A percentile compares a stretch with the other conserved stretches of the same genome.
These are phyloP conservation scores for Eucalyptus erythrocorys DNA, from an alignment of 345 rosid species.

Conservation along the genomic window DNA sequence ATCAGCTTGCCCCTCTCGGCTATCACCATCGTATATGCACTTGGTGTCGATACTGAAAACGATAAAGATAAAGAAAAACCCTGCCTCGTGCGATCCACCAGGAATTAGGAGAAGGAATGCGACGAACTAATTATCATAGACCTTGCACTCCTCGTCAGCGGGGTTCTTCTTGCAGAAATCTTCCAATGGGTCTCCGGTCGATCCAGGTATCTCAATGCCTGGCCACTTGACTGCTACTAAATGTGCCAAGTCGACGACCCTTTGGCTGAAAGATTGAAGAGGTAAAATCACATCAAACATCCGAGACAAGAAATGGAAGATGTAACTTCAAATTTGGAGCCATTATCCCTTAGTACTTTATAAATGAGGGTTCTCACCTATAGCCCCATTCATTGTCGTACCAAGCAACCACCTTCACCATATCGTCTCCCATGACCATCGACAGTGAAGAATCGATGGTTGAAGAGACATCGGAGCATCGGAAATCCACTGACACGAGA, in stretches of 20 bases:
- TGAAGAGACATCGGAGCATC: conserved; percentile 86
- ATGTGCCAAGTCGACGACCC: conserved; percentile 96
- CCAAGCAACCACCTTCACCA: conserved; percentile 99
- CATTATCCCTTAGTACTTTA: neutral
- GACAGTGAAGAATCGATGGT: conserved; percentile 90
- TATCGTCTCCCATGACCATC: conserved; percentile 98
- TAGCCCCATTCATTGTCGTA: conserved; percentile 99
- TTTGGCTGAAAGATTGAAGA: conserved; percentile 49
- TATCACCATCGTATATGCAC: neutral
- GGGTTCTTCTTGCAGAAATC: conserved; percentile 91
- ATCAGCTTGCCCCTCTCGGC: neutral
- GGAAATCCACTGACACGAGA: conserved; percentile 84
- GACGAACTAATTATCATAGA: conserved; percentile 45
- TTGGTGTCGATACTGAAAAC: neutral
- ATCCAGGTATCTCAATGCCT: conserved; percentile 33
- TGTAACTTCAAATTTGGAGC: neutral
- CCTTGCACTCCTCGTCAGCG: conserved; percentile 88
- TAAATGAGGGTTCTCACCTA: conserved; percentile 31
- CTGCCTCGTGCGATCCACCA: neutral
- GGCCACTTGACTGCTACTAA: conserved; percentile 90
- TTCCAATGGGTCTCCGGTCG: conserved; percentile 84
- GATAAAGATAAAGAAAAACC: neutral
- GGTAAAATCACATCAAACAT: neutral
- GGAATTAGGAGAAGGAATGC: neutral
- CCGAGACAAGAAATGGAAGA: neutral